phyloP scores from a whole-genome alignment of 1,284 basidiomycete species.

The Sporisorium sorghi region DNA sequence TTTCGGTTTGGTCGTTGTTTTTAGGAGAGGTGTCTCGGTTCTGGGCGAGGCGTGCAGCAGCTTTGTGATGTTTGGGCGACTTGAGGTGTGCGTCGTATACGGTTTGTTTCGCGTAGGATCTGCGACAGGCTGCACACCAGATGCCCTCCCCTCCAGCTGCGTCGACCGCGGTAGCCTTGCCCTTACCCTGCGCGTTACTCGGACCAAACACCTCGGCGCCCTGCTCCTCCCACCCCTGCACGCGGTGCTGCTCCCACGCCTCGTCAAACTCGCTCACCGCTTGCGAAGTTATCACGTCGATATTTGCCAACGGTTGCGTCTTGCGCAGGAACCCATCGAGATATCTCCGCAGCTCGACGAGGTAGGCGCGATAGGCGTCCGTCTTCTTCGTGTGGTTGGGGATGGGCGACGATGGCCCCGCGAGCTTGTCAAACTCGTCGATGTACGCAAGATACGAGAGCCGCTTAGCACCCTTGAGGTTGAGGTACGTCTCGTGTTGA shows the following conservation, averaged over 20 bases:
- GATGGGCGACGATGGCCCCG: constrained; percentile 37
- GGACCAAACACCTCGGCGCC: constrained; percentile 68
- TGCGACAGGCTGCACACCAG: constrained; percentile 96
- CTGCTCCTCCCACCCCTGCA: constrained; percentile 79
- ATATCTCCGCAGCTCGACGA: constrained; percentile 78
- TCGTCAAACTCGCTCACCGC: constrained; percentile 79
- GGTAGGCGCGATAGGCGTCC: constrained; percentile 60
- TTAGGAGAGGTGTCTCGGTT: not conserved
- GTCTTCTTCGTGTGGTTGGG: constrained; percentile 56
- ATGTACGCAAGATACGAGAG: constrained; percentile 91
- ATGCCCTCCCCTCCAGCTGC: constrained; percentile 74
- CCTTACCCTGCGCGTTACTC: constrained; percentile 58
- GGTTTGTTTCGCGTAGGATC: constrained; percentile 93
- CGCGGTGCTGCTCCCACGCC: constrained; percentile 82
- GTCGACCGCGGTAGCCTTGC: constrained; percentile 23
- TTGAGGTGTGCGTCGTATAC: constrained; percentile 96
- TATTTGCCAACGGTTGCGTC: constrained; percentile 86
- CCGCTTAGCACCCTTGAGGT: constrained; percentile 79
- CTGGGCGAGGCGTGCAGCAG: constrained; percentile 78
- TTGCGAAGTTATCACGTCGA: constrained; percentile 78
- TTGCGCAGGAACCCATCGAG: constrained; percentile 86
- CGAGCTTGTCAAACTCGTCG: constrained; percentile 75
- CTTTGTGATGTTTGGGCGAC: constrained; percentile 94
- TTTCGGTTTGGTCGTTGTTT: constrained; percentile 6
- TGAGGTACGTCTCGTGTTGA: constrained; percentile 88